A percentile compares a stretch with the other conserved stretches of the same genome.
phyloP scores from a whole-genome alignment of 805 yeast species.

The Pichia scutulata region DNA sequence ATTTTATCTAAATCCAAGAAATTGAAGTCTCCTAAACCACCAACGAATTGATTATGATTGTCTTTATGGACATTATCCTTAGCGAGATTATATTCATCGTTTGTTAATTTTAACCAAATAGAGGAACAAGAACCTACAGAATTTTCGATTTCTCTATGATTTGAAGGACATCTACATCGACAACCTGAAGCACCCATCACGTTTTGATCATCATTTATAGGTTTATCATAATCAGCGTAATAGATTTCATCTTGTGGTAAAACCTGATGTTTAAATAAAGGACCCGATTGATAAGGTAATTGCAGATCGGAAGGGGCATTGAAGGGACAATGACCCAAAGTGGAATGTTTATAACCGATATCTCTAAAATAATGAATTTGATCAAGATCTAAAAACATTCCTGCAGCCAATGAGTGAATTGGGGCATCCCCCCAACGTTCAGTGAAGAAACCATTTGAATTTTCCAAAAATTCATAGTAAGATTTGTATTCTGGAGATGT shows the following conservation, averaged over 20 bases:
- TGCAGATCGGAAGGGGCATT: slow-evolving; percentile 45
- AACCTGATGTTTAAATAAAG: slow-evolving; percentile 28
- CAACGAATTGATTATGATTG: background rate
- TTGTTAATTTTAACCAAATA: slow-evolving; percentile 36
- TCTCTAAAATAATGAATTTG: slow-evolving; percentile 89
- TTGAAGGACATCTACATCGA: slow-evolving; percentile 68
- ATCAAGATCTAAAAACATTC: slow-evolving; percentile 56
- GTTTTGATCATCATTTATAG: slow-evolving; percentile 7
- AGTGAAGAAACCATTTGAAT: slow-evolving; percentile 72
- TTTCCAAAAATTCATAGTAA: slow-evolving; percentile 64
- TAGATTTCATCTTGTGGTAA: slow-evolving; percentile 29
- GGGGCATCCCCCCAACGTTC: slow-evolving; percentile 99
- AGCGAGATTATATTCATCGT: slow-evolving; percentile 16
- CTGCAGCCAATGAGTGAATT: slow-evolving; percentile 80
- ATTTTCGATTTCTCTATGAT: slow-evolving; percentile 50
- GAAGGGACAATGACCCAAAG: slow-evolving; percentile 76
- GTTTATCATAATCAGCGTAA: slow-evolving; percentile 28
- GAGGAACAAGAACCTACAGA: slow-evolving; percentile 42
- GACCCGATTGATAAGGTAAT: slow-evolving; percentile 33
- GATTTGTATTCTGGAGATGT: slow-evolving; percentile 53
- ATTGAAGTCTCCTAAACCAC: slow-evolving; percentile 9
- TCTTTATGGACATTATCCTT: slow-evolving; percentile 8
- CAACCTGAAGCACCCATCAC: slow-evolving; percentile 90
- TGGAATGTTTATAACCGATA: slow-evolving; percentile 81
- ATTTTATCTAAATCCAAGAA: slow-evolving; percentile 25